Percentiles rank a stretch among this genome's conserved stretches.
These are phyloP conservation scores for Picea glauca DNA, from an alignment of 75 land plant genomes.

Conservation along the genomic window DNA sequence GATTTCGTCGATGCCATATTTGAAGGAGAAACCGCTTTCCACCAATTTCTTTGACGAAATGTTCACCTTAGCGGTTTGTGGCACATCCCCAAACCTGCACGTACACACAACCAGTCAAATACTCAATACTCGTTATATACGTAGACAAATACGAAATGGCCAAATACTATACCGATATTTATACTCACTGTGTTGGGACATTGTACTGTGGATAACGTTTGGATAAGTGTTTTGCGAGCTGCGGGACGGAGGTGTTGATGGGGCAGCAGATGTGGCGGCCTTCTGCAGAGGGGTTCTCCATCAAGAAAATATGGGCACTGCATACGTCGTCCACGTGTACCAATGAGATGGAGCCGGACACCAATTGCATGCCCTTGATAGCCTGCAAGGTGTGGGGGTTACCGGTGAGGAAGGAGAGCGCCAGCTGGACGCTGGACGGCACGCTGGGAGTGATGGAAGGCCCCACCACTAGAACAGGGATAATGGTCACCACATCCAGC, in stretches of 20 bases:
- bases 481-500: conserved; percentile 56
- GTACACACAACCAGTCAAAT: background rate
- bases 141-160: background rate
- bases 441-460: conserved; percentile 33
- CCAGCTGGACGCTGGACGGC: conserved; percentile 32
- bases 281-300: conserved; percentile 49
- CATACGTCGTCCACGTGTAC: conserved; percentile 75
- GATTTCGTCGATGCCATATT: conserved; percentile 40
- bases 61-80: conserved; percentile 28
- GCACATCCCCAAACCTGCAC: conserved; percentile 43
- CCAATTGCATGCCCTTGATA: conserved; percentile 45
- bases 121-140: background rate
- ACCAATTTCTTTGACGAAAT: conserved; percentile 46
- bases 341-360: conserved; percentile 51
- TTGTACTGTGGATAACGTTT: conserved; percentile 59
- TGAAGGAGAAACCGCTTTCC: conserved; percentile 43
- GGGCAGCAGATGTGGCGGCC: conserved; percentile 76
- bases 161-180: background rate
- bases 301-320: conserved; percentile 58
- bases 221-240: conserved; percentile 55
- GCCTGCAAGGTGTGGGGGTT: conserved; percentile 1
- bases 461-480: conserved; percentile 57
- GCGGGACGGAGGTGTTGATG: conserved; percentile 32
- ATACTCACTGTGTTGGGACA: conserved; percentile 54
- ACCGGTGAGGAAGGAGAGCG: conserved; percentile 50